Evolutionary conservation across 1,284 basidiomycete species (phyloP).

Genomic region (Amylostereum areolatum): DNA sequence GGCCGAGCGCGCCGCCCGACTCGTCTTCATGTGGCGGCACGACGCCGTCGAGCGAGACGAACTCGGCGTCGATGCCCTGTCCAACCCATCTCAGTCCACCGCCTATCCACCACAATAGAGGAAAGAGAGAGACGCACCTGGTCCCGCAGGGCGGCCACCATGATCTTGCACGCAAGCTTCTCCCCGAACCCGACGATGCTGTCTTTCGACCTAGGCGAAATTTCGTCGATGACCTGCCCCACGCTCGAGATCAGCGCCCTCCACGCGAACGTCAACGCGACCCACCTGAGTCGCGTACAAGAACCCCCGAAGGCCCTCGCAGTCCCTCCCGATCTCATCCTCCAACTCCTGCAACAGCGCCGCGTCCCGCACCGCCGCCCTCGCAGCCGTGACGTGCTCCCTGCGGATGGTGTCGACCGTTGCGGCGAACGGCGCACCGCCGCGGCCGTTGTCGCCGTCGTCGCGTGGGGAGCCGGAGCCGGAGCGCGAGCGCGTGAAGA

Average conservation of each 20-base stretch:
- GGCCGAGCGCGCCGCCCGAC: conserved; percentile 67
- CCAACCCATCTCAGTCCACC: neutral
- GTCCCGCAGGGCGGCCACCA: conserved; percentile 85
- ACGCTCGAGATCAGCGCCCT: neutral
- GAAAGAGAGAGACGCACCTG: conserved; percentile 42
- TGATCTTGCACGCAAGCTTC: conserved; percentile 85
- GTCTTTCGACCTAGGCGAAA: conserved; percentile 90
- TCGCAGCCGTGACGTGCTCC: conserved; percentile 83
- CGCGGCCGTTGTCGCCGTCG: conserved; percentile 27
- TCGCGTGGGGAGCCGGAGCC: conserved; percentile 25
- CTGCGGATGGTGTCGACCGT: conserved; percentile 86
- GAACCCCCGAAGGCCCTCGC: conserved; percentile 83
- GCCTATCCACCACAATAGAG: neutral
- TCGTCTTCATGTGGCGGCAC: conserved; percentile 44
- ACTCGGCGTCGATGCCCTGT: conserved; percentile 90
- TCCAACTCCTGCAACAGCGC: conserved; percentile 75
- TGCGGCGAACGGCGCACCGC: conserved; percentile 53
- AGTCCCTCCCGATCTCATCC: conserved; percentile 84
- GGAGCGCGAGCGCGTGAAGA: conserved; percentile 29
- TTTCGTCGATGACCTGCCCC: conserved; percentile 91
- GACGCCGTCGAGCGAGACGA: conserved; percentile 88
- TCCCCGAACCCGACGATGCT: conserved; percentile 95
- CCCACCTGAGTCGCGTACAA: conserved; percentile 85
- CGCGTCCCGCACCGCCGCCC: conserved; percentile 52
- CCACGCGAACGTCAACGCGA: neutral